Evolutionary conservation across 1,284 basidiomycete species (phyloP).

Genomic region (Malassezia psittaci): DNA sequence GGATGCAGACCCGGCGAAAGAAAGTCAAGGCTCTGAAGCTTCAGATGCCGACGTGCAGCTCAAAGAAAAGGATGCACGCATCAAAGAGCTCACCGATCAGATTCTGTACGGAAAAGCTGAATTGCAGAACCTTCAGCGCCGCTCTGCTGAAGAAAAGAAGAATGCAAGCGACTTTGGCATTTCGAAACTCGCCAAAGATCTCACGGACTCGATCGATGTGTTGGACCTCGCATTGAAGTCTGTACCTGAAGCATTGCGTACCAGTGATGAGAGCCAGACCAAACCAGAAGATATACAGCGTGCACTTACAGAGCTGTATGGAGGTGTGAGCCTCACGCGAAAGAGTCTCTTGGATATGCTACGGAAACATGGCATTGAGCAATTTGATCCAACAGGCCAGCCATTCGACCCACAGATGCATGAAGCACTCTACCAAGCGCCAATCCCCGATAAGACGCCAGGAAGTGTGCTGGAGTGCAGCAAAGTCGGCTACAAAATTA

Average conservation of each 20-base stretch:
- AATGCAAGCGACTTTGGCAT: constrained; percentile 89
- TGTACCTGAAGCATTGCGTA: constrained; percentile 54
- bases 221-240: constrained; percentile 73
- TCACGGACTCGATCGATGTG: constrained; percentile 85
- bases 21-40: constrained; percentile 5
- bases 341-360: constrained; percentile 79
- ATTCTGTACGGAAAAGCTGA: constrained; percentile 58
- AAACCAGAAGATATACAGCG: constrained; percentile 26
- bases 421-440: constrained; percentile 88
- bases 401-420: constrained; percentile 87
- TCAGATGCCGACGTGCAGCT: constrained; percentile 29
- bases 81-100: constrained; percentile 41
- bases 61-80: constrained; percentile 44
- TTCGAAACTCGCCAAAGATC: constrained; percentile 73
- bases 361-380: constrained; percentile 78
- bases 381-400: constrained; percentile 83
- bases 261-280: constrained; percentile 38
- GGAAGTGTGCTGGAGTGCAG: constrained; percentile 84
- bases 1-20: constrained; percentile 17
- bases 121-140: constrained; percentile 85
- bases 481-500: constrained; percentile 62
- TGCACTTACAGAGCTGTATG: constrained; percentile 50
- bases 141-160: constrained; percentile 77
- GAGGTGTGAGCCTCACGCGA: constrained; percentile 84
- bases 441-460: constrained; percentile 71